Evolutionary conservation across 2,329 filamentous ascomycete species (phyloP), one percentile per base, ranked within the genome.

Genomic region (Botrytis tulipae): DNA sequence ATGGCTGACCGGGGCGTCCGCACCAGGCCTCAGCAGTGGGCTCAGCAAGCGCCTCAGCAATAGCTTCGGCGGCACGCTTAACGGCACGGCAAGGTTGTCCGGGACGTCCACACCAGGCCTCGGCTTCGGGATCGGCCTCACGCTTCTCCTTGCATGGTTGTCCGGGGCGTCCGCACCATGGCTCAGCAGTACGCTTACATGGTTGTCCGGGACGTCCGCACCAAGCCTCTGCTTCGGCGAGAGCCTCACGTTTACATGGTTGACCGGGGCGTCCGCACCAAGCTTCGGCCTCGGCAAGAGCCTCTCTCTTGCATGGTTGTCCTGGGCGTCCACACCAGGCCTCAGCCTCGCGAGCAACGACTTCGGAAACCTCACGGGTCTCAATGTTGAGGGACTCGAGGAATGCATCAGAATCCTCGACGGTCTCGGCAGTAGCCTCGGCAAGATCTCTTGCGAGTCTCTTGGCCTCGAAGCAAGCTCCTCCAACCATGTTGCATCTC

Each of bases 261-360:
- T 73, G 72, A 5, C 72, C 72, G 37, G 68, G 59, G 4, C 66
- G 70, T 62, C 72, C 72, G 25, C 72, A 73, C 40, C 57, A 57
- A 8, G 73, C 72, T 37, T 71, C 74, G 9, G 74, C 73, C 18
- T 74, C 73, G 29, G 25, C 48, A 54, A 54, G 48, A 57, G 76
- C 74, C 22, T 80, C 62, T 40, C 73, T 73, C 71, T 75, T 76
- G 37, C 76, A 77, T 25, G 74, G 74, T 70, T 80, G 76, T 32
- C 79, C 79, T 9, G 73, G 72, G 6, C 73, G 73, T 29, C 75
- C 71, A 61, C 79, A 81, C 46, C 78, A 74, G 32, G 81, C 80
- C 42, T 71, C 74, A 10, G 74, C 73, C 18, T 74, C 73, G 37
- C 73, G 73, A 10, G 71, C 65, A n/a, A 63, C 40, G 12, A 60